These are phyloP conservation scores for Gynochthodes officinalis DNA, from an alignment of 257 asterid species.

Conservation along the genomic window DNA sequence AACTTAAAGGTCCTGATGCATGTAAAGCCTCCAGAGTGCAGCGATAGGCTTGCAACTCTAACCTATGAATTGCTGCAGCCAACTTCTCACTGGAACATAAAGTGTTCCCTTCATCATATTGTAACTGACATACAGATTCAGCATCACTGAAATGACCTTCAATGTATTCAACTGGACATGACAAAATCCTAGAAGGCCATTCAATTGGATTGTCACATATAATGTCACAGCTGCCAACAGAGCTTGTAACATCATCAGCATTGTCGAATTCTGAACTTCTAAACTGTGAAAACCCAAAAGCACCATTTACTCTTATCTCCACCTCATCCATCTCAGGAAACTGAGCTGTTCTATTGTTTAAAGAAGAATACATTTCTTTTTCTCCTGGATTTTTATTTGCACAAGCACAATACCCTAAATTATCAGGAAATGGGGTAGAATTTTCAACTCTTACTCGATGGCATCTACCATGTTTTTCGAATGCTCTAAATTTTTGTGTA, in stretches of 20 bases:
- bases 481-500: constrained; percentile 22
- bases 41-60: constrained; percentile 52
- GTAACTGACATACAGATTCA: constrained; percentile 31
- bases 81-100: constrained; percentile 20
- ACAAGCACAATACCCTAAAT: constrained; percentile 11
- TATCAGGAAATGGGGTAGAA: constrained; percentile 15
- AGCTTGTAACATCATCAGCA: constrained; percentile 29
- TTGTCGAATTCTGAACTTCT: constrained; percentile 20
- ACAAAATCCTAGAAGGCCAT: constrained; percentile 22
- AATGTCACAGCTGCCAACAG: constrained; percentile 40
- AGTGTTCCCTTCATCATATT: constrained; percentile 15
- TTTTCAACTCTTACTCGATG: constrained; percentile 12
- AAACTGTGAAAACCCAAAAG: neutral
- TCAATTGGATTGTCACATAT: constrained; percentile 6
- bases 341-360: constrained; percentile 8
- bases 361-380: constrained; percentile 12
- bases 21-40: constrained; percentile 47
- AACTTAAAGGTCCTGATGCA: constrained; percentile 53
- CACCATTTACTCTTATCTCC: constrained; percentile 11
- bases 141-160: constrained; percentile 37
- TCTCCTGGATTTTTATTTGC: constrained; percentile 9
- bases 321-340: constrained; percentile 21
- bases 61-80: constrained; percentile 35
- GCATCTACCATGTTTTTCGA: constrained; percentile 25
- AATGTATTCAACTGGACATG: constrained; percentile 8